Base-by-base conservation (phyloP, 139 green algal genomes). In the Volvox reticuliferus region DNA sequence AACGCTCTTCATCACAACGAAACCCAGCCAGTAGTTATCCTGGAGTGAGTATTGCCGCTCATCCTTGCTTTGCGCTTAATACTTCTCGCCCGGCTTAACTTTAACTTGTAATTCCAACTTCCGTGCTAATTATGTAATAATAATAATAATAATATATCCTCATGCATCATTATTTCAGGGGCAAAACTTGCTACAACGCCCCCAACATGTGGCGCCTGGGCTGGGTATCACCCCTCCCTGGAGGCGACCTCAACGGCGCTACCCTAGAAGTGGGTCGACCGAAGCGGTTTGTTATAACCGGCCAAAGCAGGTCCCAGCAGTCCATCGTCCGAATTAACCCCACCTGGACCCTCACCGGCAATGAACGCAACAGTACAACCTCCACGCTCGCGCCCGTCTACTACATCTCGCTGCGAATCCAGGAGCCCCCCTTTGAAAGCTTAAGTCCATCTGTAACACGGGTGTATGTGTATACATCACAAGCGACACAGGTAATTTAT, bases 161-260 rank as follows among this genome's bases (percentile, higher is more conserved):
- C n/a, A n/a, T n/a, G n/a, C n/a, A n/a, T 55, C 9, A 9, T 55
- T 55, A 55, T 55, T 55, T 62, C 32, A 62, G 76, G 17, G 33
- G 32, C 76, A 12, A 12, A 36, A 61, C 32, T 21, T 87, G 81
- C 81, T 87, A 61, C 30, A 76, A 76, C 55, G 61, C 81, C 5
- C 61, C 62, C n/a, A 87, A 87, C 81, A 28, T 36, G 12, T 87
- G 81, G 81, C 62, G 61, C 26, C 61, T 87, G 62, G 81, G 81
- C 30, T 87, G 81, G 81, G 13, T 30, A 9, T 61, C 61, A 6
- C 81, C 62, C 3, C 14, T 87, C 2, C 24, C 16, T 5, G 61
- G n/a, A 30, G 81, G 14, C 30, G 12, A 50, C 62, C 32, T 78
- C 82, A 78, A 62, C 62, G 35, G n/a, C 62, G 30, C 82, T 63